These are phyloP conservation scores for Aspergillus pseudoterreus DNA, from an alignment of 2,329 filamentous ascomycete genomes.

Conservation along the genomic window DNA sequence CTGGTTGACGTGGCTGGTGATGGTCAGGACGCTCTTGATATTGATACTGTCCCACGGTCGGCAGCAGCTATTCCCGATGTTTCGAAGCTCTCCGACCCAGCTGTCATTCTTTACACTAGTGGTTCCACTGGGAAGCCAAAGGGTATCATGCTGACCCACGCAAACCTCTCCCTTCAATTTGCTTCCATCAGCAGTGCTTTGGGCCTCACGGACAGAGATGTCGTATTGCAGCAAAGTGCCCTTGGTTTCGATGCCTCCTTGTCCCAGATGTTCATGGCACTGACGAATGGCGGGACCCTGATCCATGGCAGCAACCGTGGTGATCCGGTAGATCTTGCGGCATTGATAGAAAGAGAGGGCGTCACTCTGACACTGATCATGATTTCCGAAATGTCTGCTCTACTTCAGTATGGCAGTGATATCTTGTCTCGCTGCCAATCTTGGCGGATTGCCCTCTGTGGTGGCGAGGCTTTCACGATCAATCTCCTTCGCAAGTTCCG, in stretches of 20 bases:
- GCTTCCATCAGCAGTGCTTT: not conserved
- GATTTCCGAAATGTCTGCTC: not conserved
- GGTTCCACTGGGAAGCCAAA: conserved; percentile 37
- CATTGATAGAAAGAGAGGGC: not conserved
- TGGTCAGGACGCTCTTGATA: not conserved
- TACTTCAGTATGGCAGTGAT: not conserved
- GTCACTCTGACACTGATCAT: not conserved
- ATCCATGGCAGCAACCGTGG: not conserved
- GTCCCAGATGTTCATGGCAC: conserved; percentile 7
- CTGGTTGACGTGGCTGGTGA: too few species aligned
- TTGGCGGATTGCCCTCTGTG: not conserved
- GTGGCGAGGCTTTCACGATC: not conserved
- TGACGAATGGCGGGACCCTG: conserved; percentile 9
- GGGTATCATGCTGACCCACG: conserved; percentile 36
- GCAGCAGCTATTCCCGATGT: not conserved
- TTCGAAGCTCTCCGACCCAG: not conserved
- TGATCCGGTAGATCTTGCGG: not conserved
- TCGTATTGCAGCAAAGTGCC: conserved; percentile 14
- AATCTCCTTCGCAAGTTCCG: not conserved
- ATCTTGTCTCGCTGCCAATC: not conserved
- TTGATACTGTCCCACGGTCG: not conserved
- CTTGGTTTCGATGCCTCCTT: conserved; percentile 12
- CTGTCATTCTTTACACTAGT: conserved; percentile 32
- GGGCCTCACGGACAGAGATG: not conserved
- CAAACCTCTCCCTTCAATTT: not conserved